Percentiles rank a stretch among this genome's conserved stretches.
These are phyloP conservation scores for Xeromyces bisporus DNA, from an alignment of 495 filamentous ascomycete genomes.

Conservation along the genomic window DNA sequence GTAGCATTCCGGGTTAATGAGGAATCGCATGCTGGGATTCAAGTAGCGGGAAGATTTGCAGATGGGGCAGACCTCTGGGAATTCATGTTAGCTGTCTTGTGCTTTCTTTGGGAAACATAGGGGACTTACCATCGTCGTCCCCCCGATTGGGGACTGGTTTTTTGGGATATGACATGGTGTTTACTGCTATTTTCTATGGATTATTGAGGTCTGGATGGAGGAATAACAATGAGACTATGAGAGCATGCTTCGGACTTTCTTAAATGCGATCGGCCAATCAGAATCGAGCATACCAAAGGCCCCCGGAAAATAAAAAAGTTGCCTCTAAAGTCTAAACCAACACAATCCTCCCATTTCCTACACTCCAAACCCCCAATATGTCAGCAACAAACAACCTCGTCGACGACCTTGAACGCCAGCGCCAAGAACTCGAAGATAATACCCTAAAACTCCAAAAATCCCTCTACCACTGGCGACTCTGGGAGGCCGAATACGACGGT, in stretches of 20 bases:
- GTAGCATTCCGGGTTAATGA: conserved; percentile 96
- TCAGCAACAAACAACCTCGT: conserved; percentile 23
- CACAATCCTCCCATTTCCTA: neutral
- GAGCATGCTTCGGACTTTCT: no score
- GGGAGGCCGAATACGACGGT: conserved; percentile 80
- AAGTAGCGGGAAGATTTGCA: conserved; percentile 94
- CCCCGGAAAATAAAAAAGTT: neutral
- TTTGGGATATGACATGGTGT: conserved; percentile 19
- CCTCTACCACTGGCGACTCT: conserved; percentile 72
- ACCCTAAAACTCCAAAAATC: conserved; percentile 57
- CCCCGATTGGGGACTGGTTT: conserved; percentile 19
- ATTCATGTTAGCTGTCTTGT: no score
- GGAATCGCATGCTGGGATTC: conserved; percentile 81
- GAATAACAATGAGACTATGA: no score
- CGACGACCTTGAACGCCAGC: conserved; percentile 50
- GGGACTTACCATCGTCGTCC: conserved; percentile 34
- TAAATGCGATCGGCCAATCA: no score
- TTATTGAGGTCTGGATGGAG: neutral
- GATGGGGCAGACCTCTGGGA: conserved; percentile 78
- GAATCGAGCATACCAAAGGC: neutral
- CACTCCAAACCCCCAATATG: neutral
- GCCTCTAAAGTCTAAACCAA: no score
- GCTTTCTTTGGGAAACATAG: conserved; percentile 1
- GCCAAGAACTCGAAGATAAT: conserved; percentile 56
- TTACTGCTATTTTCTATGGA: neutral